A percentile compares a stretch with the other conserved stretches of the same genome.
Conservation (phyloP, 2,329 filamentous ascomycete genomes). For the Colletotrichum spaethianum region DNA sequence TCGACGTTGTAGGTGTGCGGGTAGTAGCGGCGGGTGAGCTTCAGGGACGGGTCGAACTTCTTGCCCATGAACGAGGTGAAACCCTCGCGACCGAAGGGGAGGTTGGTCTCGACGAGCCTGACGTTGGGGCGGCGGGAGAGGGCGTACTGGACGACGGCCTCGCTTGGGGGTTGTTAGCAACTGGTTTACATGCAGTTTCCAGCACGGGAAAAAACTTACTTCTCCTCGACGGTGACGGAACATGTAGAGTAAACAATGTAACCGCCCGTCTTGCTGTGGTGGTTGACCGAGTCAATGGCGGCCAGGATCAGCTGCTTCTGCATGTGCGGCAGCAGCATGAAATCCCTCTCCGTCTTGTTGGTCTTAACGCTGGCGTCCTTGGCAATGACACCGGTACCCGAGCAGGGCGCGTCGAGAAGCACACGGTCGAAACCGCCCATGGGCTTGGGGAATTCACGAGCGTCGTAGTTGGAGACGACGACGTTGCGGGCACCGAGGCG, state of each 20-base stretch:
- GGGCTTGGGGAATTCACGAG: slow-evolving; percentile 91
- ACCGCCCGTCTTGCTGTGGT: slow-evolving; percentile 91
- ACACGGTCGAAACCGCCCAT: slow-evolving; percentile 98
- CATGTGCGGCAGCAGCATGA: slow-evolving; percentile 89
- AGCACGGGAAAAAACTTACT: slow-evolving; percentile 42
- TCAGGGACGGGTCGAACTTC: slow-evolving; percentile 88
- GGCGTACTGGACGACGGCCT: slow-evolving; percentile 94
- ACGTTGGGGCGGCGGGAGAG: slow-evolving; percentile 94
- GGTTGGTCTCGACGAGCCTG: slow-evolving; percentile 89
- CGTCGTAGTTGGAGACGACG: slow-evolving; percentile 96
- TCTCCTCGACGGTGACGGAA: slow-evolving; percentile 92
- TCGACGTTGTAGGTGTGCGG: slow-evolving; percentile 95
- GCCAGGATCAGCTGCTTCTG: slow-evolving; percentile 95
- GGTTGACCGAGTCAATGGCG: slow-evolving; percentile 95
- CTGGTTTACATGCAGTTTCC: fast-evolving
- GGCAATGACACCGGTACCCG: slow-evolving; percentile 91
- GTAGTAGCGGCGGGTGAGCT: slow-evolving; percentile 87
- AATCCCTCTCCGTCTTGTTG: slow-evolving; percentile 97
- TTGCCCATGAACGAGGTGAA: slow-evolving; percentile 94
- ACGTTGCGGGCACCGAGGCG: slow-evolving; percentile 89
- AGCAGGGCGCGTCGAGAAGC: slow-evolving; percentile 82
- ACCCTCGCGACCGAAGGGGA: slow-evolving; percentile 92
- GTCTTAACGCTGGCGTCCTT: slow-evolving; percentile 98
- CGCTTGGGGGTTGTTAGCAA: slow-evolving; percentile 65
- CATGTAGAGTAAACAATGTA: slow-evolving; percentile 98